Evolutionary conservation across 345 rosid genomes (phyloP), one percentile per base, ranked within the genome.

Genomic region (Rhodamnia argentea): DNA sequence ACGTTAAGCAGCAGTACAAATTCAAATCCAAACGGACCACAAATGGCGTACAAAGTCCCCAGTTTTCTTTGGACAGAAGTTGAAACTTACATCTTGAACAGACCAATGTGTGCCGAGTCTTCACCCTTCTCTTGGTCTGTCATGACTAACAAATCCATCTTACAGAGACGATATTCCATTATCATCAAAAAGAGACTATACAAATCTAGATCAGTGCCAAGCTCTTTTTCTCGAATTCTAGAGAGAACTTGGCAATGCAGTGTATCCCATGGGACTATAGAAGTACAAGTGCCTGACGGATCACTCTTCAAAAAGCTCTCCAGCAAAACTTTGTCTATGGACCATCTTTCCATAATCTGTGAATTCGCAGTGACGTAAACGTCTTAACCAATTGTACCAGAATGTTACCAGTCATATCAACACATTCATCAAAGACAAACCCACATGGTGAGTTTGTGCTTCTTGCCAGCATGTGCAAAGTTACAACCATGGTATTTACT

Each of bases 311-410:
- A 37, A 84, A 83, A 50, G 84, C 86, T 87, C 91, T 85, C 92
- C 92, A 37, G 89, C 82, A 70, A 59, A 84, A 75, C 90, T 91
- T 87, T 92, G 86, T 85, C 92, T 92, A 85, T 89, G 92, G 86
- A 94, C 92, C 95, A 89, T 92, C 89, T 93, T 92, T 83, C 92
- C 89, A 85, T 92, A 94, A 83, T 91, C 95, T 94, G 85, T 47
- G 64, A 83, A 60, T 55, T 24, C 29, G 29, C 52, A 47, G 53
- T 1, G 13, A 59, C 20, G 0, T 13, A 58, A 40, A 26, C 5
- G 2, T 6, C 47, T 50, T 5, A n/a, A 54, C 44, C 47, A 18
- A 37, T 70, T 70, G 81, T 70, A 37, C 26, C 81, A 70, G 40
- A 16, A 70, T 37, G 26, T 70, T 9, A 70, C 26, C 78, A 70